Percentiles rank a stretch among this genome's conserved stretches.
Conservation (phyloP, 2,329 filamentous ascomycete species). For the Clarireedia monteithiana region DNA sequence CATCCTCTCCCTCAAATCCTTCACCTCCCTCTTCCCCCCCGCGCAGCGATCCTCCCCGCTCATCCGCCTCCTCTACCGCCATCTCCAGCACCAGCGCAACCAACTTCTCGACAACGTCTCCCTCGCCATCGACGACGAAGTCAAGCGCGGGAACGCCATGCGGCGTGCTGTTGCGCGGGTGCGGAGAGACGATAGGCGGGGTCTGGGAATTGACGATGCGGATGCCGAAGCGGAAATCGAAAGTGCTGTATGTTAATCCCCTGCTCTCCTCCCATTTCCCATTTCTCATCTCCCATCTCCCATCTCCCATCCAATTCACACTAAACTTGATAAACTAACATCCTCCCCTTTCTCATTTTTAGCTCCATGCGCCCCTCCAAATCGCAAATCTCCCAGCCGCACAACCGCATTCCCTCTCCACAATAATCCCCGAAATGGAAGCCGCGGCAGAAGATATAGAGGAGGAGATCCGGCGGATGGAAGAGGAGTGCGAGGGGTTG, state of each 20-base stretch:
- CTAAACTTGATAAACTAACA: too few species aligned
- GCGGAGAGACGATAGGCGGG: slow-evolving; percentile 43
- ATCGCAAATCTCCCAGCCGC: slow-evolving; percentile 37
- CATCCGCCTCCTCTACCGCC: slow-evolving; percentile 55
- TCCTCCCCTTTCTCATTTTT: too few species aligned
- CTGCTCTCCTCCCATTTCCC: neutral
- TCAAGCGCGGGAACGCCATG: slow-evolving; percentile 50
- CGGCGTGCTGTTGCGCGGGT: slow-evolving; percentile 49
- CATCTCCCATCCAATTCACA: too few species aligned
- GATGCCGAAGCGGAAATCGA: slow-evolving; percentile 40
- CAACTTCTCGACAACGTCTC: slow-evolving; percentile 60
- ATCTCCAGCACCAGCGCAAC: slow-evolving; percentile 68
- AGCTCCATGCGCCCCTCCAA: slow-evolving; percentile 15
- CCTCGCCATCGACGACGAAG: slow-evolving; percentile 56
- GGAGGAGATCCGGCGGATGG: slow-evolving; percentile 56
- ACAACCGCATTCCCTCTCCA: slow-evolving; percentile 51
- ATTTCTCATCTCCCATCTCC: too few species aligned
- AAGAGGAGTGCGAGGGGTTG: slow-evolving; percentile 54
- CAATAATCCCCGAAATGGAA: slow-evolving; percentile 63
- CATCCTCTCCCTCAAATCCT: slow-evolving; percentile 66
- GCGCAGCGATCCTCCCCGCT: slow-evolving; percentile 30
- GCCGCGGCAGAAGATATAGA: slow-evolving; percentile 58
- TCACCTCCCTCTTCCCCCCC: slow-evolving; percentile 68
- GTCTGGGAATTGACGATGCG: slow-evolving; percentile 54
- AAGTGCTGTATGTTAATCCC: slow-evolving; percentile 38